These are phyloP conservation scores for Trichosanthes cucumerina DNA, from an alignment of 306 rosid species.

Conservation along the genomic window DNA sequence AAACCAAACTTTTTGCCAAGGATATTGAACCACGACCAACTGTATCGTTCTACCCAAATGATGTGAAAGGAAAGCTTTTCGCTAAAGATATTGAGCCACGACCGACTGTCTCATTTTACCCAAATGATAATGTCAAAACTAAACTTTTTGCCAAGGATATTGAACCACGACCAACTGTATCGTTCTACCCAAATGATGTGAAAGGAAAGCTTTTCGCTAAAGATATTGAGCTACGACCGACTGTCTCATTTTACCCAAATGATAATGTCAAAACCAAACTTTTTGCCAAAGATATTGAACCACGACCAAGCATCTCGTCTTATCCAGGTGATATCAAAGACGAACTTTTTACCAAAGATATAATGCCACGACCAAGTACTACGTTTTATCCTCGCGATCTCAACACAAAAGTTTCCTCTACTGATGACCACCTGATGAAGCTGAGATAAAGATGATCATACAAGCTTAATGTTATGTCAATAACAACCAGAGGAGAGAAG, in stretches of 20 bases:
- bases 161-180: neutral
- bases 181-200: neutral
- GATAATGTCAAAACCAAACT: neutral
- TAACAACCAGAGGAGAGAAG: neutral
- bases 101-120: neutral
- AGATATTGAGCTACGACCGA: neutral
- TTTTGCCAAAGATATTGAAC: neutral
- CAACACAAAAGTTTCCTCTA: neutral
- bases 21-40: slow-evolving; percentile 17
- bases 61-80: neutral
- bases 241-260: neutral
- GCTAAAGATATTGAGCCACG: neutral
- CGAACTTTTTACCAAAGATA: neutral
- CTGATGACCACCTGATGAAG: neutral
- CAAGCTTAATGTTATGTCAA: neutral
- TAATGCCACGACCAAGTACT: neutral
- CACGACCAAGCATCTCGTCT: neutral
- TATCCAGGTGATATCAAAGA: neutral
- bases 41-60: neutral
- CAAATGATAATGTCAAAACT: neutral
- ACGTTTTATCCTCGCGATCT: neutral
- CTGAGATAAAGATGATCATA: neutral
- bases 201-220: neutral
- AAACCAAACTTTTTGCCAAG: no score
- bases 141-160: neutral